These are phyloP conservation scores for Sarocladium oryzae DNA, from an alignment of 2,329 filamentous ascomycete genomes.

Conservation along the genomic window DNA sequence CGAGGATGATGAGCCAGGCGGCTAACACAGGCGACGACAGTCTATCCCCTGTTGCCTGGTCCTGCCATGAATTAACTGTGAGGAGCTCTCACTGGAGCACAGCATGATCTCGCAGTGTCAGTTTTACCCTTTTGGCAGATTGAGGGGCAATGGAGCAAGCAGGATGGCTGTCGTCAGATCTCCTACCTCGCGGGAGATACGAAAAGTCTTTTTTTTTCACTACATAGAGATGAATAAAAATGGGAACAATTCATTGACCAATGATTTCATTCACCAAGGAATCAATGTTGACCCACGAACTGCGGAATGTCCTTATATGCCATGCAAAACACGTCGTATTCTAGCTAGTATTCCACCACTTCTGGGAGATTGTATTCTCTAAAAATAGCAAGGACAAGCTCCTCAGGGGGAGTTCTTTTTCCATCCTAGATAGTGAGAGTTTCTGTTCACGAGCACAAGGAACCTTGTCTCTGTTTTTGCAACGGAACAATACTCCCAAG, in stretches of 20 bases:
- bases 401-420: background rate
- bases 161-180: slow-evolving; percentile 51
- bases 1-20: slow-evolving; percentile 62
- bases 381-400: background rate
- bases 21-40: slow-evolving; percentile 51
- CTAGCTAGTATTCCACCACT: background rate
- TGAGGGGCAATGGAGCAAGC: slow-evolving; percentile 56
- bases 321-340: too few species aligned
- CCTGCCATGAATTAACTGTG: slow-evolving; percentile 33
- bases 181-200: slow-evolving; percentile 30
- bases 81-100: background rate
- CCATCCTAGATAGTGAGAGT: background rate
- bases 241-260: too few species aligned
- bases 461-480: too few species aligned
- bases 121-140: slow-evolving; percentile 33
- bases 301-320: too few species aligned
- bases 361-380: background rate
- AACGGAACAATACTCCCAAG: background rate
- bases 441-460: background rate
- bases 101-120: background rate
- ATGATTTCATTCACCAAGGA: too few species aligned
- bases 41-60: slow-evolving; percentile 63
- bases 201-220: slow-evolving; percentile 3
- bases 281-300: too few species aligned
- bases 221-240: slow-evolving; percentile 1